Percentiles rank a stretch among this genome's conserved stretches.
phyloP scores from a whole-genome alignment of 495 filamentous ascomycete species.

The Aspergillus olivimuriae region DNA sequence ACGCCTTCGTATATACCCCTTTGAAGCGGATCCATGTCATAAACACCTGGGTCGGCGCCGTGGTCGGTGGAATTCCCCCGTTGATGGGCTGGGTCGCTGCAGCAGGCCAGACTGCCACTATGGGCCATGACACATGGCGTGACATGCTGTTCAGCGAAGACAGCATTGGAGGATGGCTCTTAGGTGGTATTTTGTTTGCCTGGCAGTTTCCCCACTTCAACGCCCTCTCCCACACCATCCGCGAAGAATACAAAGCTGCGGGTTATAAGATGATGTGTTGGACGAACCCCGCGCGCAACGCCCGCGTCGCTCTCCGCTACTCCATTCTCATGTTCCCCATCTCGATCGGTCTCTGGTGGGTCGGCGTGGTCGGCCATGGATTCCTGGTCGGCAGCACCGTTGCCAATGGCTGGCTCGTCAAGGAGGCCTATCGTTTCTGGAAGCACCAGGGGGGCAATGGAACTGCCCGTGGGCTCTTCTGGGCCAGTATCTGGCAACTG shows the following conservation, averaged over 20 bases:
- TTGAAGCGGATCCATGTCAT: conserved; percentile 79
- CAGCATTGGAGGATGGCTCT: conserved; percentile 80
- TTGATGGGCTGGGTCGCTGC: conserved; percentile 98
- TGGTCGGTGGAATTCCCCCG: conserved; percentile 90
- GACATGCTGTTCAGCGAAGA: conserved; percentile 69
- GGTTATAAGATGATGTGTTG: conserved; percentile 90
- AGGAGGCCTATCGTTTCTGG: conserved; percentile 80
- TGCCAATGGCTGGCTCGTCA: conserved; percentile 81
- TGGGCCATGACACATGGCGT: conserved; percentile 61
- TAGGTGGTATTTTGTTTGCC: conserved; percentile 77
- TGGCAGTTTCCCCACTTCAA: conserved; percentile 99
- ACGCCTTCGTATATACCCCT: conserved; percentile 88
- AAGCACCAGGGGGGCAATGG: conserved; percentile 70
- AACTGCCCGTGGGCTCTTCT: conserved; percentile 80
- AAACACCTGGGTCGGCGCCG: conserved; percentile 92
- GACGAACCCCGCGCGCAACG: conserved; percentile 78
- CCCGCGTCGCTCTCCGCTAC: conserved; percentile 81
- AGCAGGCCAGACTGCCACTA: conserved; percentile 74
- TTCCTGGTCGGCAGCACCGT: conserved; percentile 76
- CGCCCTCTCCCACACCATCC: conserved; percentile 76
- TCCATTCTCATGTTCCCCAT: conserved; percentile 83
- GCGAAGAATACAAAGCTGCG: conserved; percentile 81
- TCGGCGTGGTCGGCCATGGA: conserved; percentile 77
- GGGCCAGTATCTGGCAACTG: conserved; percentile 96
- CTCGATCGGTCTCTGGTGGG: conserved; percentile 73